Base-by-base conservation (phyloP, 257 asterid genomes). In the Fraxinus excelsior region DNA sequence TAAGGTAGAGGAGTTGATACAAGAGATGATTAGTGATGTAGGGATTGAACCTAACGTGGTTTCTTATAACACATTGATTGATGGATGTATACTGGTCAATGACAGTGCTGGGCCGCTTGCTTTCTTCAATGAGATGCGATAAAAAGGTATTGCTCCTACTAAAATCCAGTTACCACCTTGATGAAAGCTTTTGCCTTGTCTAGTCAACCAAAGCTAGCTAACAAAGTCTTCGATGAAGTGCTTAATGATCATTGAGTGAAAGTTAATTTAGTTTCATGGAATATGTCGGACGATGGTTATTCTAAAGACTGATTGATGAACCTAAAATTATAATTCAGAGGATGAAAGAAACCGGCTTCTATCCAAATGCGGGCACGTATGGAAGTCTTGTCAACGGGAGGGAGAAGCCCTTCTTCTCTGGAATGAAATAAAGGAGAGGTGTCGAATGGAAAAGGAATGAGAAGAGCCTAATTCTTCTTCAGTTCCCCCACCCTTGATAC, bases 151-250 rank as follows among this genome's bases (percentile, higher is more conserved):
- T 23, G 91, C 94, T 37, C 98, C 98, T 4, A 86, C 98, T 8
- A 95, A 95, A 85, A 87, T 95, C 44, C 9, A 93, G 96, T 70
- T 96, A 96, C 99, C 18, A 93, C 99, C 10, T 82, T 93, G 91
- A 91, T 95, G 98, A 95, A 95, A 80, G 98, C 99, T 69, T 95
- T 95, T 62, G 97, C 97, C 18, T 82, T 89, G 18, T 86, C 98
- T 25, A 90, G 91, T 11, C 98, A 95, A 77, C 97, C 99, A 1
- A 95, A 93, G 80, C 72, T 91, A 65, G 97, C 97, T 6, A 71
- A 82, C 81, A 87, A 86, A 82, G 97, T 91, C 29, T 95, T 95
- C 21, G 98, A 95, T 51, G 99, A 93, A 79, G 93, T 95, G 99
- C 84, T 88, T 6, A 89, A 84, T 3, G 98, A 95, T 74, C 97